phyloP scores from a whole-genome alignment of 1,284 basidiomycete genomes.

The Ceratobasidium sp. region DNA sequence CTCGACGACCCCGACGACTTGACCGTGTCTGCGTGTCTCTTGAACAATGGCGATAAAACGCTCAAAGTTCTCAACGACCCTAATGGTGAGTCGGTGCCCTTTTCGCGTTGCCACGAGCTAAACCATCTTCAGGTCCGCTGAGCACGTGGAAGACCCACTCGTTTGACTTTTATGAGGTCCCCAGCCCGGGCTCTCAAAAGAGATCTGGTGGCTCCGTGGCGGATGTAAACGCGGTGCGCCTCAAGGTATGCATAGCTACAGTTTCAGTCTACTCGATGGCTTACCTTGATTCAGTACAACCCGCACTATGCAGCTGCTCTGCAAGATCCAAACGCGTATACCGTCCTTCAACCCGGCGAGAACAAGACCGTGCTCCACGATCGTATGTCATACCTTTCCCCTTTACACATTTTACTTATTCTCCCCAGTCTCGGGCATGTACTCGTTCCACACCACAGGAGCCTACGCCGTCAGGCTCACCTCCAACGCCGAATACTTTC shows the following conservation, averaged over 20 bases:
- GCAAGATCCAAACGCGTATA: slow-evolving; percentile 28
- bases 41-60: slow-evolving; percentile 39
- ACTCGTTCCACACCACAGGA: slow-evolving; percentile 40
- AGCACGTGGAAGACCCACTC: slow-evolving; percentile 44
- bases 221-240: slow-evolving; percentile 22
- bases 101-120: not conserved
- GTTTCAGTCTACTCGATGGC: not conserved
- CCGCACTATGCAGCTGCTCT: slow-evolving; percentile 16
- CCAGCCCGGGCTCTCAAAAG: slow-evolving; percentile 2
- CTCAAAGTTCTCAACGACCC: slow-evolving; percentile 45
- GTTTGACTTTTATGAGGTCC: slow-evolving; percentile 37
- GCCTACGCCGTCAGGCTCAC: slow-evolving; percentile 30
- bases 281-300: slow-evolving; percentile 31
- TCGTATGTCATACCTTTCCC: slow-evolving; percentile 21
- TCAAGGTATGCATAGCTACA: slow-evolving; percentile 17
- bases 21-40: slow-evolving; percentile 25
- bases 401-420: not conserved
- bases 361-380: slow-evolving; percentile 44
- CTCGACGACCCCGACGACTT: slow-evolving; percentile 45
- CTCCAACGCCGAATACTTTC: slow-evolving; percentile 36
- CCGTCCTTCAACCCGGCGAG: slow-evolving; percentile 42
- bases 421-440: slow-evolving; percentile 43
- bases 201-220: slow-evolving; percentile 19
- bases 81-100: slow-evolving; percentile 27
- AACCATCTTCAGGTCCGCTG: slow-evolving; percentile 21